A percentile compares a stretch with the other conserved stretches of the same genome.
phyloP scores from a whole-genome alignment of 1,139 yeast species.

The Candida albicans region DNA sequence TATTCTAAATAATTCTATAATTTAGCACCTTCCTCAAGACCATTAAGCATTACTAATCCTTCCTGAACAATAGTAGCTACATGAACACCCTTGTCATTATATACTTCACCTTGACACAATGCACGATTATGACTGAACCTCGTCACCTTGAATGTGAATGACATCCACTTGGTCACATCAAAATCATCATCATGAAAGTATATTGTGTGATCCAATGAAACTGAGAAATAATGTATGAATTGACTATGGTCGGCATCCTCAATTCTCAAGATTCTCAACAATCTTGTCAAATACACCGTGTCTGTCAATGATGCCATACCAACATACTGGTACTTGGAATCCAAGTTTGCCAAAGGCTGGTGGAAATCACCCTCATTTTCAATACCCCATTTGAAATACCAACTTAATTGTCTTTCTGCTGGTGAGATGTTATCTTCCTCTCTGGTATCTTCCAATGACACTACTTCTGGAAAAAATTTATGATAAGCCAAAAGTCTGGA shows the following conservation, averaged over 20 bases:
- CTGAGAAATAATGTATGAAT: slow-evolving; percentile 40
- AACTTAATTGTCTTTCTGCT: slow-evolving; percentile 33
- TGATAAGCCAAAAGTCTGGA: slow-evolving; percentile 22
- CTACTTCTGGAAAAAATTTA: slow-evolving; percentile 42
- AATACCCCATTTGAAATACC: slow-evolving; percentile 27
- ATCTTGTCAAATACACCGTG: slow-evolving; percentile 42
- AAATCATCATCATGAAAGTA: slow-evolving; percentile 63
- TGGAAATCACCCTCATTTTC: slow-evolving; percentile 17
- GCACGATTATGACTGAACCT: slow-evolving; percentile 55
- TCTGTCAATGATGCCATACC: slow-evolving; percentile 67
- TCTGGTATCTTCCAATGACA: slow-evolving; percentile 23
- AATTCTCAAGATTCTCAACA: slow-evolving; percentile 29
- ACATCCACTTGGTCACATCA: slow-evolving; percentile 53
- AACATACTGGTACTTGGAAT: slow-evolving; percentile 45
- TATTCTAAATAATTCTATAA: slow-evolving; percentile 4
- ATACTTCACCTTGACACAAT: slow-evolving; percentile 59
- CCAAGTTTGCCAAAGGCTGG: slow-evolving; percentile 12
- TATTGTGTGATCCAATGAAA: slow-evolving; percentile 65
- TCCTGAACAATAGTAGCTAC: slow-evolving; percentile 69
- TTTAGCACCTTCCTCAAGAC: slow-evolving; percentile 13
- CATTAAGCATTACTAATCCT: slow-evolving; percentile 43
- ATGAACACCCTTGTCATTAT: slow-evolving; percentile 47
- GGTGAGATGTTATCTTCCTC: slow-evolving; percentile 24
- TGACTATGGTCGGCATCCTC: slow-evolving; percentile 25
- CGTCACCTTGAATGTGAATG: slow-evolving; percentile 48